phyloP scores from a whole-genome alignment of 2,329 filamentous ascomycete genomes.

The Allantophomopsis cytisporea region DNA sequence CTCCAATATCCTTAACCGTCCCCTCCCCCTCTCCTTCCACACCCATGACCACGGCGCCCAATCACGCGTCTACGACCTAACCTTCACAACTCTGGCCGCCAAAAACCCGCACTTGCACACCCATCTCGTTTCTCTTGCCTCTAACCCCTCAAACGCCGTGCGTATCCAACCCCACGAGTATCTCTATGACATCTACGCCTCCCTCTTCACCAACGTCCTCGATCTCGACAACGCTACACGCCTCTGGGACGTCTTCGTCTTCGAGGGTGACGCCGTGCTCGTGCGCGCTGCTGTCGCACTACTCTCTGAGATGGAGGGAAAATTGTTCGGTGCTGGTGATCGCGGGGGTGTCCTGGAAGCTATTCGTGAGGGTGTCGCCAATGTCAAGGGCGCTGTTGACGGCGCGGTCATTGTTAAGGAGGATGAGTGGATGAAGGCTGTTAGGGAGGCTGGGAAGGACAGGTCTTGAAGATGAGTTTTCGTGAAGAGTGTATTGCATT shows the following conservation, averaged over 20 bases:
- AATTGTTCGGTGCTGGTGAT: constrained; percentile 36
- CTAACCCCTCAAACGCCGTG: constrained; percentile 6
- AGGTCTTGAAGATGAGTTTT: background rate
- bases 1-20: constrained; percentile 66
- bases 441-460: background rate
- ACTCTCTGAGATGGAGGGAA: constrained; percentile 35
- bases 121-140: constrained; percentile 35
- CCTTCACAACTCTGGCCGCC: constrained; percentile 49
- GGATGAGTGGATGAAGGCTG: constrained; percentile 1
- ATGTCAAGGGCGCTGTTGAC: background rate
- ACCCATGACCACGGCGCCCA: constrained; percentile 57
- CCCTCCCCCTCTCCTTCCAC: constrained; percentile 63
- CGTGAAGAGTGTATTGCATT: too few species aligned
- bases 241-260: constrained; percentile 72
- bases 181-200: constrained; percentile 45
- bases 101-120: constrained; percentile 51
- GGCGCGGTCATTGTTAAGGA: background rate
- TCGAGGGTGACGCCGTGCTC: constrained; percentile 64
- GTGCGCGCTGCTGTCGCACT: constrained; percentile 60
- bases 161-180: constrained; percentile 35
- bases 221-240: constrained; percentile 57
- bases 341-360: background rate
- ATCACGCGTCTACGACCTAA: constrained; percentile 52
- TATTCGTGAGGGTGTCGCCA: background rate
- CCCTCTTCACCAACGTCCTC: constrained; percentile 48